These are phyloP conservation scores for Alternaria tenuissima DNA, from an alignment of 2,329 filamentous ascomycete genomes.

Conservation along the genomic window DNA sequence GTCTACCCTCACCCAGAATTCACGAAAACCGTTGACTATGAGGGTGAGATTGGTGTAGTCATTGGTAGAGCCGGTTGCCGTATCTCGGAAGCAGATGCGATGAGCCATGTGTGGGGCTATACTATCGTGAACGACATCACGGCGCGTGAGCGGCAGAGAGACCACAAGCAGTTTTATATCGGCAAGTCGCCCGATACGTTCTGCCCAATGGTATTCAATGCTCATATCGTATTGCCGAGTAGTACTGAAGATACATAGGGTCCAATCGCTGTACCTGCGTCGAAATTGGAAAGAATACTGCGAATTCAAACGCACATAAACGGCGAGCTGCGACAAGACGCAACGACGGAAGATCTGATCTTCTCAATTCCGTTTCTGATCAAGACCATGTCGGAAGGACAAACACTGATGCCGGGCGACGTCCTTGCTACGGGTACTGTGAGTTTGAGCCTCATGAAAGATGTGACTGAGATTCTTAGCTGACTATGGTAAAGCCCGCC, in stretches of 20 bases:
- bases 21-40: constrained; percentile 62
- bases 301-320: constrained; percentile 58
- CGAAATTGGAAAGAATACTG: constrained; percentile 43
- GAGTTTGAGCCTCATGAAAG: constrained; percentile 37
- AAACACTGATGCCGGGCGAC: constrained; percentile 56
- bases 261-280: not conserved
- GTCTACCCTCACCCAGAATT: constrained; percentile 59
- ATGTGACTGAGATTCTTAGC: not conserved
- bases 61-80: constrained; percentile 60
- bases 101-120: constrained; percentile 64
- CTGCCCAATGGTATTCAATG: constrained; percentile 60
- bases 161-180: constrained; percentile 68
- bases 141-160: constrained; percentile 34
- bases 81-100: constrained; percentile 56
- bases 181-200: constrained; percentile 65
- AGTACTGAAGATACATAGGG: not conserved
- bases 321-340: constrained; percentile 57
- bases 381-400: constrained; percentile 57
- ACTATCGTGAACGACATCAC: constrained; percentile 59
- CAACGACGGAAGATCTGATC: constrained; percentile 56
- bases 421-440: constrained; percentile 61
- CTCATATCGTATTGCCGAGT: not conserved
- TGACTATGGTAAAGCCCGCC: constrained; percentile 38
- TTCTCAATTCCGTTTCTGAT: constrained; percentile 58
- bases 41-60: constrained; percentile 66